Percentiles rank a stretch among this genome's conserved stretches.
Evolutionary conservation across 2,329 filamentous ascomycete species (phyloP).

Genomic region (Passalora sequoiae): DNA sequence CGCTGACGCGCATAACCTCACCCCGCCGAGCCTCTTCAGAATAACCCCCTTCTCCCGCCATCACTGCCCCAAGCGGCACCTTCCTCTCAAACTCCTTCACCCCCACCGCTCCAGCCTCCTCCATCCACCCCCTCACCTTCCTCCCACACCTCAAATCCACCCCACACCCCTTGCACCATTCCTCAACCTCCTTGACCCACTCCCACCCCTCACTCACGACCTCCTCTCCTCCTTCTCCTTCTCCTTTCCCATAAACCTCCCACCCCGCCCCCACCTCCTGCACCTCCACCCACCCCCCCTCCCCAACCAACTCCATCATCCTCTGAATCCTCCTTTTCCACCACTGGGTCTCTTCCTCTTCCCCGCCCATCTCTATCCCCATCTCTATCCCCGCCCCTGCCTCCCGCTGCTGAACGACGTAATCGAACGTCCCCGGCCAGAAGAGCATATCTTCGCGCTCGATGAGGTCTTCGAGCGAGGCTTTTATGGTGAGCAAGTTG

Average conservation of each 20-base stretch:
- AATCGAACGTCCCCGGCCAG: slow-evolving; percentile 5
- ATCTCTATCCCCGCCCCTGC: neutral
- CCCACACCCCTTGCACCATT: neutral
- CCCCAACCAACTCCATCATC: neutral
- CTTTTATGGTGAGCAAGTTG: neutral
- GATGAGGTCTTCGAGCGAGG: neutral
- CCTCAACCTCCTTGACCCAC: neutral
- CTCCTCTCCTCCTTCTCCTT: neutral
- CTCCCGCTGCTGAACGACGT: neutral
- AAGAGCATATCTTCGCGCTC: slow-evolving; percentile 4
- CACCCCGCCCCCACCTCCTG: neutral
- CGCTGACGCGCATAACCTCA: neutral
- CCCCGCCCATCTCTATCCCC: too few species aligned
- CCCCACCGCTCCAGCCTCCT: neutral
- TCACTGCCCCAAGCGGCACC: neutral
- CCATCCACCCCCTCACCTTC: neutral
- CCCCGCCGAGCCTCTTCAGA: neutral
- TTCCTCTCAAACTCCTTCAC: neutral
- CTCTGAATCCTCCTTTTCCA: neutral
- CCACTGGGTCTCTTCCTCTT: too few species aligned
- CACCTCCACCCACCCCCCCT: neutral
- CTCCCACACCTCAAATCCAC: neutral
- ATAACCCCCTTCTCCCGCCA: neutral
- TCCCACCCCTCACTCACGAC: slow-evolving; percentile 3
- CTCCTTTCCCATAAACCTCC: neutral